Evolutionary conservation across 1,139 yeast genomes (phyloP), one percentile per base, ranked within the genome.

Genomic region (Chernovozyma sophiae-reginae): DNA sequence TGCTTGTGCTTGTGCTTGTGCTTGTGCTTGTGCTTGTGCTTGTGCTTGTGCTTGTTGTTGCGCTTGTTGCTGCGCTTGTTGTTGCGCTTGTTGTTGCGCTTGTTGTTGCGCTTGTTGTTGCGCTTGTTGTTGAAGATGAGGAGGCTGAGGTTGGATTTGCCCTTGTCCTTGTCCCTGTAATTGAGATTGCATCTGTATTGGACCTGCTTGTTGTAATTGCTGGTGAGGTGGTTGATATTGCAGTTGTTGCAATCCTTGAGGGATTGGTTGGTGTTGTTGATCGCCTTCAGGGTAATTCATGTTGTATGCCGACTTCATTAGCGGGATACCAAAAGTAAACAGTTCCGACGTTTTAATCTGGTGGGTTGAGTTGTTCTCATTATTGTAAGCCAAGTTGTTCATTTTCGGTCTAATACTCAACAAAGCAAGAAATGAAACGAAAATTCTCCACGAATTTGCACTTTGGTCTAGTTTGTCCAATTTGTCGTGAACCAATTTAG

Each of bases 241-340:
- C 36, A 33, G 39, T 14, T 33, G 36, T 16, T 23, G 34, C 8
- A 32, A 10, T 7, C 13, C 30, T 24, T 23, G 25, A 18, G 4
- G 34, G 17, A 23, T 23, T 25, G 4, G 29, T 25, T 26, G 29
- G 13, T 28, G 35, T 17, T 37, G 40, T 17, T 37, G 40, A 12
- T 25, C 37, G 4, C 31, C 32, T 13, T 37, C 40, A n/a, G 37
- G 34, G 25, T 37, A 37, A 26, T 34, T 37, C 40, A 37, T 34
- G 13, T 28, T 30, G 20, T 37, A 37, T 5, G 25, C 32, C 15
- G 35, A 29, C 16, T 32, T 36, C 36, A 36, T 32, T 13, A 25
- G 13, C 3, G 32, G 37, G 15, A 34, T 15, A 14, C 35, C 35
- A 8, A 30, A 26, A 4, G 38, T n/a, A 19, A 12, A 20, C 16